Evolutionary conservation across 2,329 filamentous ascomycete genomes (phyloP).

Genomic region (Paracamarosporium sp.): DNA sequence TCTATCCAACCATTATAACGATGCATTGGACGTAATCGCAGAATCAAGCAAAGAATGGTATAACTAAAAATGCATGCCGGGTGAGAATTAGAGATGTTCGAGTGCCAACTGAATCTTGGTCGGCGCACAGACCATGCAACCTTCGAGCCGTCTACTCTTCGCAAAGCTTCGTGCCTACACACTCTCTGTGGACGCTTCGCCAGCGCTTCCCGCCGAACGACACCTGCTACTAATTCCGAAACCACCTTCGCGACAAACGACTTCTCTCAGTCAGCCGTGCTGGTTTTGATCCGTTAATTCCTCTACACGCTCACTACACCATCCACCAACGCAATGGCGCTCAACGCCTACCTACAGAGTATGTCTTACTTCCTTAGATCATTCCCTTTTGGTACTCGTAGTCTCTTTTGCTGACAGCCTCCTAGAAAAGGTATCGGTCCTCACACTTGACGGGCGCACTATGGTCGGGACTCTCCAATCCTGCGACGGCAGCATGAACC

Average conservation of each 20-base stretch:
- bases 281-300: too few relatives aligned
- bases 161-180: conserved; percentile 4
- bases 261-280: too few relatives aligned
- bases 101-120: not conserved
- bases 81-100: too few relatives aligned
- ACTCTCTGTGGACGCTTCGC: not conserved
- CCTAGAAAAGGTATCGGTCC: conserved; percentile 86
- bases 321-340: conserved; percentile 42
- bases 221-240: not conserved
- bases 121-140: conserved; percentile 3
- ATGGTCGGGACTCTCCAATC: conserved; percentile 77
- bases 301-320: not conserved
- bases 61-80: too few relatives aligned
- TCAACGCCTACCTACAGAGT: conserved; percentile 54
- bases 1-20: too few relatives aligned
- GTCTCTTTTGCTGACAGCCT: conserved; percentile 15
- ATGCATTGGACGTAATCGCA: too few relatives aligned
- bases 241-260: not conserved
- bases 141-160: not conserved
- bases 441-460: conserved; percentile 91
- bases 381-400: not conserved
- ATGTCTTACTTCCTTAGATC: conserved; percentile 9
- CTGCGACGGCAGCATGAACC: conserved; percentile 90
- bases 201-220: conserved; percentile 5
- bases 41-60: too few relatives aligned